Conservation (phyloP, 768 basidiomycete species). For the Collybiopsis confluens region DNA sequence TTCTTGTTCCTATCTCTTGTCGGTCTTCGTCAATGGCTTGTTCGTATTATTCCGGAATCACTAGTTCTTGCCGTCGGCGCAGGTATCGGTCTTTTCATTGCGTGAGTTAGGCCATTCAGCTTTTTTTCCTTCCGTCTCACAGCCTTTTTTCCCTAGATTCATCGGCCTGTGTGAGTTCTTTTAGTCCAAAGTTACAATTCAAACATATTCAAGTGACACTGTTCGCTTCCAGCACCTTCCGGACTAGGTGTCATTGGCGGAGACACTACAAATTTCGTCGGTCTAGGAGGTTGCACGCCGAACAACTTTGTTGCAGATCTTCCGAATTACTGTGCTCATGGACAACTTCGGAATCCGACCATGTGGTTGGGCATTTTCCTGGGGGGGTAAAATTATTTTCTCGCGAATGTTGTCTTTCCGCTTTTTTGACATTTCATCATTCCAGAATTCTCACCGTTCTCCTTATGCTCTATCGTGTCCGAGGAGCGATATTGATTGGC, state of each 20-base stretch:
- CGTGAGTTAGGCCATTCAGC: slow-evolving; percentile 40
- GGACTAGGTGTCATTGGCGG: slow-evolving; percentile 79
- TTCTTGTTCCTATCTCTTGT: slow-evolving; percentile 78
- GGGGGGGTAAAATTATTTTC: slow-evolving; percentile 56
- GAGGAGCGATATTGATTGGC: slow-evolving; percentile 78
- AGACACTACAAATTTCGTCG: slow-evolving; percentile 62
- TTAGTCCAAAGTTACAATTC: neutral
- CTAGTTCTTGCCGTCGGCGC: slow-evolving; percentile 81
- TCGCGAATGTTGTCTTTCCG: neutral
- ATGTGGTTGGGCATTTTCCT: slow-evolving; percentile 88
- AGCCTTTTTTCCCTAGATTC: slow-evolving; percentile 38
- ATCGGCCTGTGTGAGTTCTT: slow-evolving; percentile 61
- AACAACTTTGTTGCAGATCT: slow-evolving; percentile 48
- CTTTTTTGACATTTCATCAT: slow-evolving; percentile 1
- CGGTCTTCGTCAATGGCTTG: slow-evolving; percentile 87
- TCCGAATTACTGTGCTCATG: slow-evolving; percentile 55
- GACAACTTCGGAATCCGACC: slow-evolving; percentile 68
- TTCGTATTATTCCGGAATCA: slow-evolving; percentile 84
- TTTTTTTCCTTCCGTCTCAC: neutral
- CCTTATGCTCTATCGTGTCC: slow-evolving; percentile 81
- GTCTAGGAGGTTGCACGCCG: slow-evolving; percentile 69
- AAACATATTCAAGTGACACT: neutral
- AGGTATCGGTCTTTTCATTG: slow-evolving; percentile 86
- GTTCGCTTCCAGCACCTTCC: slow-evolving; percentile 42
- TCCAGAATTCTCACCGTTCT: slow-evolving; percentile 68